These are phyloP conservation scores for Quillaja saponaria DNA, from an alignment of 306 rosid species.

Conservation along the genomic window DNA sequence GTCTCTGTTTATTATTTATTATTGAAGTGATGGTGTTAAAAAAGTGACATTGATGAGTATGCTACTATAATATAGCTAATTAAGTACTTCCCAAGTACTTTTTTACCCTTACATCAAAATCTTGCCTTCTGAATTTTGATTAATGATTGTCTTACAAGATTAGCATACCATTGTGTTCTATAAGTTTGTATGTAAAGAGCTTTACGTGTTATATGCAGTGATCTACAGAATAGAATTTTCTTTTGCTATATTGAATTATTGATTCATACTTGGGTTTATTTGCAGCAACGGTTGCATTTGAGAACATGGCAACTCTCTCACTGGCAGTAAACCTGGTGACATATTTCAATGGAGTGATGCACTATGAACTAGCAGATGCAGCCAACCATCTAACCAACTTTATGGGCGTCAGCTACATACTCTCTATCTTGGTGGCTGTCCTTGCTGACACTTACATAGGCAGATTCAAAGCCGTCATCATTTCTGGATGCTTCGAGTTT, in stretches of 20 bases:
- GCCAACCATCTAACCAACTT: constrained; percentile 84
- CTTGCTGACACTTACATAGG: constrained; percentile 75
- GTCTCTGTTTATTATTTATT: neutral
- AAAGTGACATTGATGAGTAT: neutral
- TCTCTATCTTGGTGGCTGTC: constrained; percentile 64
- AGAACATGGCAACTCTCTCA: constrained; percentile 68
- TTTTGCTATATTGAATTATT: too few species aligned
- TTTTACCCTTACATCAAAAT: neutral
- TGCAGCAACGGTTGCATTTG: constrained; percentile 65
- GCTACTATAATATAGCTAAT: neutral
- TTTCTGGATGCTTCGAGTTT: constrained; percentile 66
- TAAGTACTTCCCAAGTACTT: neutral
- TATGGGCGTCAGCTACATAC: constrained; percentile 71
- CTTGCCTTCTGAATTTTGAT: neutral
- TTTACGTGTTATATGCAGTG: too few species aligned
- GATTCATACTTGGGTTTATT: constrained; percentile 5
- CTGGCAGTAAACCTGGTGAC: constrained; percentile 81
- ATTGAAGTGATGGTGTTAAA: neutral
- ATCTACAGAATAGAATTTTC: too few species aligned
- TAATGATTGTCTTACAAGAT: neutral
- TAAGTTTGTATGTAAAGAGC: too few species aligned
- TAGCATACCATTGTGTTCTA: too few species aligned
- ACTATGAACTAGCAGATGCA: constrained; percentile 64
- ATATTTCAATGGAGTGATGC: constrained; percentile 69
- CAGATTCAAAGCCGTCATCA: constrained; percentile 57